Evolutionary conservation across 140 eudicot species (phyloP), one percentile per base, ranked within the genome.

Genomic region (Anethum foeniculum): DNA sequence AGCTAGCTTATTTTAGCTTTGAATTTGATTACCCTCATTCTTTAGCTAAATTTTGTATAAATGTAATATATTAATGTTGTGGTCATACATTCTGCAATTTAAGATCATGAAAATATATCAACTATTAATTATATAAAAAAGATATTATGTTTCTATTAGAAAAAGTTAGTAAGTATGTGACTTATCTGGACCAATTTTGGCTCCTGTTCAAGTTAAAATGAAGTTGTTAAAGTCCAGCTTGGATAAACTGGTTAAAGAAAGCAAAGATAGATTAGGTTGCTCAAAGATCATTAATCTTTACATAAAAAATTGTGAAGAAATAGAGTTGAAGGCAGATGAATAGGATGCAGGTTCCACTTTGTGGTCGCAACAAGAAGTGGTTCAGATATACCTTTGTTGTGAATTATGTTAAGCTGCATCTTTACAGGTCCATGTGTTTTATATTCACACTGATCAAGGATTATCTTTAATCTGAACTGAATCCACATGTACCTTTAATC

Each of bases 171-270:
- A 13, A 43, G 82, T 2, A 10, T 21, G 32, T n/a, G 71, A 76
- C 47, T 85, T 51, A 43, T 46, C 47, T 77, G 83, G 79, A 77
- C 52, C 81, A 79, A 58, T 64, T 60, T 36, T 81, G 16, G 90
- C 89, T 12, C 60, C 85, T 28, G 87, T 90, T 23, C 81, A 84
- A 83, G 91, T 93, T 5, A 91, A 88, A 89, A 82, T 91, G 90
- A 85, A 87, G 92, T 46, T 93, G 82, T 92, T 91, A 0, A 89
- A 84, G 81, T 81, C 88, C 60, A 82, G 85, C 75, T 84, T 93
- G 79, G 88, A 86, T 76, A 91, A 78, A 83, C 32, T 91, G 86
- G 77, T 93, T 32, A 80, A 84, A 43, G 88, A 86, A 77, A 90
- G 92, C 51, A 68, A 58, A 60, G 86, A 87, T 78, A 83, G 82